Evolutionary conservation across 2,329 filamentous ascomycete species (phyloP).

Genomic region (Aureobasidium sp.): DNA sequence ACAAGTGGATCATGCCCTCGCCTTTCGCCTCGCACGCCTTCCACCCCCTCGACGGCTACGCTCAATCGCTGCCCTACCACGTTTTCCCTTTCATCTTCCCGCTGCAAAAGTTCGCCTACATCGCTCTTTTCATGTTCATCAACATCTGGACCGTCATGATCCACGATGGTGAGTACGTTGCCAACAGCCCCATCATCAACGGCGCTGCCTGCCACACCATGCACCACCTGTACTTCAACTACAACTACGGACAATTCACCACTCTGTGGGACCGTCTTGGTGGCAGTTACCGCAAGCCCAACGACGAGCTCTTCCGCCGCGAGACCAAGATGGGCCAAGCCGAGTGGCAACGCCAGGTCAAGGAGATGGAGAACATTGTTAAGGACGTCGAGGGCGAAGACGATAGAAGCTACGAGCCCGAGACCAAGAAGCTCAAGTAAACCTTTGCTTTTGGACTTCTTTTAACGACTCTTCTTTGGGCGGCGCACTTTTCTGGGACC

Average conservation of each 20-base stretch:
- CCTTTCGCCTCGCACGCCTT: slow-evolving; percentile 90
- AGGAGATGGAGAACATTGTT: slow-evolving; percentile 69
- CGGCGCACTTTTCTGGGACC: neutral
- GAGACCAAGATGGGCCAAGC: slow-evolving; percentile 77
- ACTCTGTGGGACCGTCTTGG: slow-evolving; percentile 86
- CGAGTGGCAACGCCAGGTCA: slow-evolving; percentile 71
- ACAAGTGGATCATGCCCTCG: slow-evolving; percentile 99
- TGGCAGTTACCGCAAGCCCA: slow-evolving; percentile 79
- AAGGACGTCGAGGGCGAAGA: slow-evolving; percentile 61
- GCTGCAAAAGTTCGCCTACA: slow-evolving; percentile 82
- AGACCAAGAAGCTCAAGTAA: slow-evolving; percentile 36
- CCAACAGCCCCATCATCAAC: slow-evolving; percentile 86
- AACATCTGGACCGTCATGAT: slow-evolving; percentile 98
- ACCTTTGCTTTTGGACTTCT: neutral
- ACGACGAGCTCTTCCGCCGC: slow-evolving; percentile 74
- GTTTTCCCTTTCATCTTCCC: slow-evolving; percentile 89
- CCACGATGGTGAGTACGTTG: slow-evolving; percentile 89
- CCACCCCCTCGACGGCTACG: slow-evolving; percentile 86
- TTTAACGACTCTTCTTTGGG: slow-evolving; percentile 1
- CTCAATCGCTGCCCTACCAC: slow-evolving; percentile 86
- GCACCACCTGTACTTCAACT: slow-evolving; percentile 83
- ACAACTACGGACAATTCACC: slow-evolving; percentile 93
- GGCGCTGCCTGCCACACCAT: slow-evolving; percentile 89
- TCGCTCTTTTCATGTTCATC: slow-evolving; percentile 81
- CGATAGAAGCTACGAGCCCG: slow-evolving; percentile 37